Percentiles rank a stretch among this genome's conserved stretches.
phyloP scores from a whole-genome alignment of 768 basidiomycete species.

The Tylopilus sp. region DNA sequence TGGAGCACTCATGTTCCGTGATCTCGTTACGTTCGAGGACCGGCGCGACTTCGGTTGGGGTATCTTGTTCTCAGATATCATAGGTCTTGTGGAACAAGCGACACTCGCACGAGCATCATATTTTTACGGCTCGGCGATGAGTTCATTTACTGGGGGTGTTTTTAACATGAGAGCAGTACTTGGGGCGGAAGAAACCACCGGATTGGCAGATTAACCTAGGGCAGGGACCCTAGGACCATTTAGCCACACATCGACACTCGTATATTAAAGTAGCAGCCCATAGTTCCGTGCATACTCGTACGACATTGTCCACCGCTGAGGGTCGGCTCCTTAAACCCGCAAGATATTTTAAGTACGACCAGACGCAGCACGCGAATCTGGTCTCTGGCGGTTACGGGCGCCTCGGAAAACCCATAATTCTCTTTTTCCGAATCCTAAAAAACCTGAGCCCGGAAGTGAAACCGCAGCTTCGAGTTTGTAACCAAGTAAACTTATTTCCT shows the following conservation, averaged over 20 bases:
- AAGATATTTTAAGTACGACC: slow-evolving; percentile 16
- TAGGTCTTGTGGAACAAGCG: slow-evolving; percentile 40
- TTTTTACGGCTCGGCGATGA: slow-evolving; percentile 39
- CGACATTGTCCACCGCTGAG: not conserved
- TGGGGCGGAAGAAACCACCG: slow-evolving; percentile 32
- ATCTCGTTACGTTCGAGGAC: slow-evolving; percentile 40
- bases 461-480: slow-evolving; percentile 66
- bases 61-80: slow-evolving; percentile 38
- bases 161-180: slow-evolving; percentile 36
- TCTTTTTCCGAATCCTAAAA: slow-evolving; percentile 42
- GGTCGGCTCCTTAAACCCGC: not conserved
- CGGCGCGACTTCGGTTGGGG: slow-evolving; percentile 38
- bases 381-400: slow-evolving; percentile 24
- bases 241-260: not conserved
- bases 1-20: slow-evolving; percentile 37
- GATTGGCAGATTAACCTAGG: slow-evolving; percentile 32
- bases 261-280: slow-evolving; percentile 2
- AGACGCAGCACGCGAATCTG: slow-evolving; percentile 27
- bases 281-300: slow-evolving; percentile 7
- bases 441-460: slow-evolving; percentile 46
- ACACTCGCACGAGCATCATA: slow-evolving; percentile 34
- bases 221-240: not conserved
- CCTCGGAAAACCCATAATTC: slow-evolving; percentile 69
- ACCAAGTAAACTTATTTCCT: slow-evolving; percentile 52
- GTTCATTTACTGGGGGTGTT: slow-evolving; percentile 39